These are phyloP conservation scores for Blastobotrys robertii DNA, from an alignment of 805 yeast genomes.

Conservation along the genomic window DNA sequence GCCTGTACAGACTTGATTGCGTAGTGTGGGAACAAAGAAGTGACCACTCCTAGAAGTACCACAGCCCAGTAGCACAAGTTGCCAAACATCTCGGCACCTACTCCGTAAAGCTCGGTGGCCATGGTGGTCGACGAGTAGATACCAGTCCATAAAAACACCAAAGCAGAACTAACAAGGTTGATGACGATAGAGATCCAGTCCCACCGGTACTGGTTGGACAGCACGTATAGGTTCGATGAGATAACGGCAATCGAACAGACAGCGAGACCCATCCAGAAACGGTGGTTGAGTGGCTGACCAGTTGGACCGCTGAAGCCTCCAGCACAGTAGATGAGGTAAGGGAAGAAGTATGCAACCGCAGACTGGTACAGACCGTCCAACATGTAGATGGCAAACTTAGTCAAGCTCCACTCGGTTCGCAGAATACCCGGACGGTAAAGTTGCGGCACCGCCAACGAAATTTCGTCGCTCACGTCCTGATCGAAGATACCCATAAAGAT, in stretches of 20 bases:
- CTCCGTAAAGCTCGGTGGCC: constrained; percentile 52
- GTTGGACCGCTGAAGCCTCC: constrained; percentile 32
- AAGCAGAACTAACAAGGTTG: constrained; percentile 42
- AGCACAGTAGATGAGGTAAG: constrained; percentile 45
- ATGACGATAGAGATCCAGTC: constrained; percentile 57
- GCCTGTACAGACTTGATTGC: constrained; percentile 39
- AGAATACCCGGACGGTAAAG: constrained; percentile 60
- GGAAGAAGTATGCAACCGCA: constrained; percentile 57
- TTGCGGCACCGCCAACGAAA: constrained; percentile 61
- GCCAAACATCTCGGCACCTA: constrained; percentile 57
- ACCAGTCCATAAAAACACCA: constrained; percentile 73
- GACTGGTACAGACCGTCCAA: constrained; percentile 70
- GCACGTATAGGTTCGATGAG: constrained; percentile 55
- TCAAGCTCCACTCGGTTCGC: constrained; percentile 52
- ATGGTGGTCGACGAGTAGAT: constrained; percentile 50
- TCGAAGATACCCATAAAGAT: constrained; percentile 65
- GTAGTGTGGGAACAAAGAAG: constrained; percentile 54
- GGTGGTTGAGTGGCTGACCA: constrained; percentile 52
- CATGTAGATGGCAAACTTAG: constrained; percentile 55
- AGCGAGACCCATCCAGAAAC: constrained; percentile 63
- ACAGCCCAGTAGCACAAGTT: constrained; percentile 57
- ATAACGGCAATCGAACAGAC: constrained; percentile 52
- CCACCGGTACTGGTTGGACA: constrained; percentile 67
- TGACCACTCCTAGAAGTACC: constrained; percentile 43
- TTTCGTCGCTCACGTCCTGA: constrained; percentile 64